Evolutionary conservation across 371 early-diverging fungal species (phyloP).

Genomic region (Phascolomyces articulosus): DNA sequence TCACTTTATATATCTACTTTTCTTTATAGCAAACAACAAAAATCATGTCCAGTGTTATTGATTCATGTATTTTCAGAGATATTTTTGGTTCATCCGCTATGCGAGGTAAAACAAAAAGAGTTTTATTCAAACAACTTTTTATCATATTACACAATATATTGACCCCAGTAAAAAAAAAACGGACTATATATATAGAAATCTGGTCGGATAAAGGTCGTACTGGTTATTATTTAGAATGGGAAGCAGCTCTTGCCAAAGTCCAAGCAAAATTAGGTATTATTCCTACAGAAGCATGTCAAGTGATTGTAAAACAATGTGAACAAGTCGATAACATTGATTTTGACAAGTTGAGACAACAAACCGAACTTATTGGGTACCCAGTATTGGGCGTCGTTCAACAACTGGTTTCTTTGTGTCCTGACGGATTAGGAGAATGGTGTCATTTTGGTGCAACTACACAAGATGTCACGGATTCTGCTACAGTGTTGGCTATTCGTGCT

Average conservation of each 20-base stretch:
- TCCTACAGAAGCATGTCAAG: slow-evolving; percentile 19
- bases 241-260: slow-evolving; percentile 20
- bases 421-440: slow-evolving; percentile 17
- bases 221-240: slow-evolving; percentile 22
- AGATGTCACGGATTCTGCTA: slow-evolving; percentile 26
- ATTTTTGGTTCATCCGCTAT: slow-evolving; percentile 20
- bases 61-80: slow-evolving; percentile 24
- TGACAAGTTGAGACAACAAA: slow-evolving; percentile 18
- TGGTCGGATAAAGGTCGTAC: slow-evolving; percentile 25
- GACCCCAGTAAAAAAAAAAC: no score
- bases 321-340: slow-evolving; percentile 20
- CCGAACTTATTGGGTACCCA: slow-evolving; percentile 25
- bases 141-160: no score
- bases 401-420: slow-evolving; percentile 10
- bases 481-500: slow-evolving; percentile 18
- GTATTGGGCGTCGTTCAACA: slow-evolving; percentile 25
- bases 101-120: slow-evolving; percentile 13
- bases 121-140: no score
- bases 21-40: no score
- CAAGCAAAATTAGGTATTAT: slow-evolving; percentile 23
- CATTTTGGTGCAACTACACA: slow-evolving; percentile 27
- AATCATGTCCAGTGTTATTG: slow-evolving; percentile 20
- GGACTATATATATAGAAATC: slow-evolving; percentile 15
- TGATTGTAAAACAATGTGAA: slow-evolving; percentile 10
- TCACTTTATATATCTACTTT: not conserved